These are phyloP conservation scores for Verticillium tricorpus DNA, from an alignment of 2,329 filamentous ascomycete species.

Conservation along the genomic window DNA sequence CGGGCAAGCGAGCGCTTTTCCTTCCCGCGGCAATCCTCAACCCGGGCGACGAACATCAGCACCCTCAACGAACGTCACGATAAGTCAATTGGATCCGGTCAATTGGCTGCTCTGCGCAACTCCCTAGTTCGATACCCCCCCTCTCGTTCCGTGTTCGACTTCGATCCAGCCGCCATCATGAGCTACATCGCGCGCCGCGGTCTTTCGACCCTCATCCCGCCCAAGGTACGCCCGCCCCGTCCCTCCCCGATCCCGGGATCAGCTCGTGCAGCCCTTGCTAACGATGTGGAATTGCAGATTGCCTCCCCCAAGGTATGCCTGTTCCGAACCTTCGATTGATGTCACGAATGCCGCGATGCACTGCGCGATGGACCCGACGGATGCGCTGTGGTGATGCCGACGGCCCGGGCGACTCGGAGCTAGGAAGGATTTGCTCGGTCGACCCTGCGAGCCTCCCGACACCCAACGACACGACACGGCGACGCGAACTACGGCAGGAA, in stretches of 20 bases:
- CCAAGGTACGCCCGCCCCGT: constrained; percentile 68
- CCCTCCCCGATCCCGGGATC: constrained; percentile 8
- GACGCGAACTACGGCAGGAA: neutral
- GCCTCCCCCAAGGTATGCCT: constrained; percentile 76
- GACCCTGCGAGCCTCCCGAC: neutral
- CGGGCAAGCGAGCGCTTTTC: constrained; percentile 46
- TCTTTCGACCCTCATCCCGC: constrained; percentile 97
- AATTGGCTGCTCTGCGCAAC: constrained; percentile 10
- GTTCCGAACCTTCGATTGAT: constrained; percentile 3
- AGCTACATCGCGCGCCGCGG: constrained; percentile 86
- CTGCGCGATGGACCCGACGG: constrained; percentile 3
- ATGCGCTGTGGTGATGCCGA: neutral
- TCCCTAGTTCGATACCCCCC: constrained; percentile 8
- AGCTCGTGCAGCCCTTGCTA: neutral
- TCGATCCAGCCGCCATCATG: constrained; percentile 59
- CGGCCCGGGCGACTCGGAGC: neutral
- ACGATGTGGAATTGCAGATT: constrained; percentile 45
- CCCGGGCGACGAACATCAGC: constrained; percentile 11
- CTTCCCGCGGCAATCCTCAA: constrained; percentile 16
- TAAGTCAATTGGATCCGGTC: constrained; percentile 13
- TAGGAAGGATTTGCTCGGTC: constrained; percentile 7
- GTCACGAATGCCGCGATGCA: constrained; percentile 4
- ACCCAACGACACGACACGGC: neutral
- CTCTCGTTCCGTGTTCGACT: constrained; percentile 17
- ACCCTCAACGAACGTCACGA: constrained; percentile 2